phyloP scores from a whole-genome alignment of 768 basidiomycete species.

The Lanmaoa rubissima region DNA sequence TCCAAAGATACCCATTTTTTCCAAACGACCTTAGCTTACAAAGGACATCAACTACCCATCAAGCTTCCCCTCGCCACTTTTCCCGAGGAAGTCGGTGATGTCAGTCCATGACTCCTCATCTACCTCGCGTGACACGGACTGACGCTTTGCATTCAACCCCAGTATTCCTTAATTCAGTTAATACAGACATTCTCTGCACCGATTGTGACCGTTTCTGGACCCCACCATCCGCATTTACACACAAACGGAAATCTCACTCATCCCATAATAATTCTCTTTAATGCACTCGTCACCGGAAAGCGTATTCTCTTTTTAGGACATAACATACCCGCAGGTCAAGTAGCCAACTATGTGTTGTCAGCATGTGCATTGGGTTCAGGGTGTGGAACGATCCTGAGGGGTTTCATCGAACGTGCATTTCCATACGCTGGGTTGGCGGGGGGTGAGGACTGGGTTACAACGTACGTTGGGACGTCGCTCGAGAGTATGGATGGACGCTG shows the following conservation, averaged over 20 bases:
- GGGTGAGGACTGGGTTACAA: conserved; percentile 85
- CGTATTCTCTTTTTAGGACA: conserved; percentile 96
- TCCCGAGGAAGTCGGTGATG: conserved; percentile 95
- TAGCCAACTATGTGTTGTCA: conserved; percentile 88
- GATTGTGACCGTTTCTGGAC: conserved; percentile 61
- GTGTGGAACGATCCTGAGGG: conserved; percentile 78
- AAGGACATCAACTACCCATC: conserved; percentile 82
- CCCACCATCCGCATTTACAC: conserved; percentile 89
- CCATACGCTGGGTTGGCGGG: conserved; percentile 92
- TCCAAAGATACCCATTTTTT: conserved; percentile 93
- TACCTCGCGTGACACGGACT: conserved; percentile 4
- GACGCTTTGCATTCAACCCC: conserved; percentile 6
- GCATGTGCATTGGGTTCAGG: conserved; percentile 94
- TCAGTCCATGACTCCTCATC: conserved; percentile 41
- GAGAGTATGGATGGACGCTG: background rate
- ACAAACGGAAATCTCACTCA: conserved; percentile 89
- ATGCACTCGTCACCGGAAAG: conserved; percentile 92
- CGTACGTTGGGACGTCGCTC: conserved; percentile 48
- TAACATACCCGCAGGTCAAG: conserved; percentile 83
- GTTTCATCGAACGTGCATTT: conserved; percentile 89
- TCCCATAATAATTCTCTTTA: conserved; percentile 93
- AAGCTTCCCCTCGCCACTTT: conserved; percentile 88
- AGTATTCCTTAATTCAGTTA: conserved; percentile 93
- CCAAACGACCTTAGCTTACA: conserved; percentile 81
- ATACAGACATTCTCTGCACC: conserved; percentile 76